Base-by-base conservation (phyloP, 2,329 filamentous ascomycete genomes). In the Fusarium secorum region DNA sequence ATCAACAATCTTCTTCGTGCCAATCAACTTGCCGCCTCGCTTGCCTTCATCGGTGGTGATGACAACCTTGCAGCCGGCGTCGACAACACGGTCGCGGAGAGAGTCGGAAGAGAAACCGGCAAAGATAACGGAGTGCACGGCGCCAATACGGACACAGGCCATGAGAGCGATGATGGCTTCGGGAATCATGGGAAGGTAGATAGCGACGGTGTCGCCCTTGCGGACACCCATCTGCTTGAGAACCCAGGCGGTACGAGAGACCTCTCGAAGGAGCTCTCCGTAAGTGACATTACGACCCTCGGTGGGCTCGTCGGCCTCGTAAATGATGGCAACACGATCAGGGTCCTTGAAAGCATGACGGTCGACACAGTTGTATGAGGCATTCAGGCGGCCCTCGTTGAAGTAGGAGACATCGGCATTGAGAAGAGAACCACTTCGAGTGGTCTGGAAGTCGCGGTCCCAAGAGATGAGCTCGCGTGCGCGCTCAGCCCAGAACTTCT, bases 111-210 rank as follows among this genome's bases (percentile, higher is more conserved):
- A 98, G 87, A 99, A 99, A 66, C 96, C 96, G 60, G 96, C 96
- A 78, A 99, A 99, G 72, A 99, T 92, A 60, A 99, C 95, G 0
- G 96, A 98, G 88, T 99, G 96, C 26, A 99, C 88, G 42, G 96
- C 96, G 69, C 96, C 96, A 75, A 99, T 97, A 79, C 96, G 93
- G 39, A 91, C 85, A 82, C 95, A 97, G 67, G 96, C 96, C 61
- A 99, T 87, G 82, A 99, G 93, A 58, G 96, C 92, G 77, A 99
- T 87, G 64, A 99, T 78, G 11, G 96, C 96, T 83, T 99, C 95
- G 60, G 96, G 96, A 81, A 99, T 97, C 96, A 99, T 99, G 81
- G 96, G 96, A 72, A 99, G 85, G 85, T 99, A 99, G 74, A 99
- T 93, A 70, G 94, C 96, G 62, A 99, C 95, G 8, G 95, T 97